These are phyloP conservation scores for Rubus idaeus DNA, from an alignment of 306 rosid genomes.

Conservation along the genomic window DNA sequence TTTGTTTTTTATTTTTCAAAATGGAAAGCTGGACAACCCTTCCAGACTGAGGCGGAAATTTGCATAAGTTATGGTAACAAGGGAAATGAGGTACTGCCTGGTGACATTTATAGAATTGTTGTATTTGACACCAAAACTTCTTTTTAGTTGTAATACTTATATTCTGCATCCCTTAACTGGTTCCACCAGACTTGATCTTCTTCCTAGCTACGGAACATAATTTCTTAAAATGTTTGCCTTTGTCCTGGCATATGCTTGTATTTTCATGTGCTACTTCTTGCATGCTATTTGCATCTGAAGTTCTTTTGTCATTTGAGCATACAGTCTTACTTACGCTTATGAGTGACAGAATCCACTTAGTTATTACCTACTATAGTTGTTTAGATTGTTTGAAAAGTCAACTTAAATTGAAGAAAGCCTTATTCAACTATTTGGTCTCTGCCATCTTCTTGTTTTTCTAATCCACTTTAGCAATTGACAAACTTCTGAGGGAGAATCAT, in stretches of 20 bases:
- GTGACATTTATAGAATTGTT: conserved; percentile 2
- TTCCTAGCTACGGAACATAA: conserved; percentile 5
- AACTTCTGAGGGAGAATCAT: conserved; percentile 21
- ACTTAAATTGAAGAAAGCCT: background rate
- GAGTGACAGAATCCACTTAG: background rate
- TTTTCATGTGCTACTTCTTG: conserved; percentile 13
- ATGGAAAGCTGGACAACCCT: conserved; percentile 61
- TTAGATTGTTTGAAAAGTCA: background rate
- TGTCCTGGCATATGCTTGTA: background rate
- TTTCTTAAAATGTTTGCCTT: conserved; percentile 2
- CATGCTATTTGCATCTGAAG: background rate
- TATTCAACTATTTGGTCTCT: background rate
- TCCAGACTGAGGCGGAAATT: conserved; percentile 56
- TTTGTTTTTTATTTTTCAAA: conserved; percentile 31
- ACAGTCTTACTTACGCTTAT: background rate
- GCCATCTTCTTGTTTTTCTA: background rate
- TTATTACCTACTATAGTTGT: background rate
- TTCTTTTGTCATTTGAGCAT: background rate
- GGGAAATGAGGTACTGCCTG: conserved; percentile 79
- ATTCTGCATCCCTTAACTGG: background rate
- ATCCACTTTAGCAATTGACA: background rate
- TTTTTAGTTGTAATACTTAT: background rate
- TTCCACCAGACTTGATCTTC: background rate
- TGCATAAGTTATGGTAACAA: conserved; percentile 89
- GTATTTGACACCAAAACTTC: background rate